These are phyloP conservation scores for Pseudomicrostroma phylloplanum DNA, from an alignment of 1,284 basidiomycete species.

Conservation along the genomic window DNA sequence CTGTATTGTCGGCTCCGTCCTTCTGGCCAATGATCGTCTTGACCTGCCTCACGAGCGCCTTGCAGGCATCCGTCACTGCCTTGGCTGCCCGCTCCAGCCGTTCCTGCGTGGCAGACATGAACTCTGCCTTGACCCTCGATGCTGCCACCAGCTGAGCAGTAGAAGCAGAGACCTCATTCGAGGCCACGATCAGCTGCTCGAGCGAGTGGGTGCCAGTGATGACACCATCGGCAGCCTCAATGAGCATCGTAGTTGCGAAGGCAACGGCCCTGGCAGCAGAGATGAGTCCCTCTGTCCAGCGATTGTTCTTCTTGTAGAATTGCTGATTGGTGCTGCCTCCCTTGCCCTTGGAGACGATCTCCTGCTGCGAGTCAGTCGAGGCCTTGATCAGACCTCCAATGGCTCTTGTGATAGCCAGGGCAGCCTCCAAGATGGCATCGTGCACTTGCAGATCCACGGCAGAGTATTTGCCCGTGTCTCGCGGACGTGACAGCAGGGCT, in stretches of 20 bases:
- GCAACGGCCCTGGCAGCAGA: conserved; percentile 96
- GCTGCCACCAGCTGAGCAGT: conserved; percentile 98
- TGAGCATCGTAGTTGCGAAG: conserved; percentile 91
- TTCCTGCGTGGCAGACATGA: conserved; percentile 98
- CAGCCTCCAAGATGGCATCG: conserved; percentile 89
- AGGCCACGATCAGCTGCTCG: conserved; percentile 97
- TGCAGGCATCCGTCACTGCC: conserved; percentile 97
- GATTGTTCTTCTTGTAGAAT: conserved; percentile 99
- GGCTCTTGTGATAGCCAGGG: conserved; percentile 87
- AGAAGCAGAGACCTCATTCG: conserved; percentile 92
- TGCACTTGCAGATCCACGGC: conserved; percentile 93
- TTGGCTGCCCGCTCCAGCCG: conserved; percentile 91
- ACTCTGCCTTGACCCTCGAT: conserved; percentile 92
- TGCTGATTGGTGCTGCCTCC: conserved; percentile 83
- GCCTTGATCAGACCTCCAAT: conserved; percentile 92
- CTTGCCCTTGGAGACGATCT: conserved; percentile 91
- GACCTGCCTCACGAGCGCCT: conserved; percentile 90
- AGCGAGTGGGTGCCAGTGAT: conserved; percentile 91
- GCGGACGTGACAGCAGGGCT: conserved; percentile 79
- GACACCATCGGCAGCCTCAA: conserved; percentile 96
- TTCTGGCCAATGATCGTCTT: conserved; percentile 68
- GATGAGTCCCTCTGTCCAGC: conserved; percentile 98
- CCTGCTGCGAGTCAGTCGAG: conserved; percentile 93
- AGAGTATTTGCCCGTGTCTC: conserved; percentile 73
- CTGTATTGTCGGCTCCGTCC: conserved; percentile 67